Evolutionary conservation across 768 basidiomycete genomes (phyloP).

Genomic region (Phallus indusiatus): DNA sequence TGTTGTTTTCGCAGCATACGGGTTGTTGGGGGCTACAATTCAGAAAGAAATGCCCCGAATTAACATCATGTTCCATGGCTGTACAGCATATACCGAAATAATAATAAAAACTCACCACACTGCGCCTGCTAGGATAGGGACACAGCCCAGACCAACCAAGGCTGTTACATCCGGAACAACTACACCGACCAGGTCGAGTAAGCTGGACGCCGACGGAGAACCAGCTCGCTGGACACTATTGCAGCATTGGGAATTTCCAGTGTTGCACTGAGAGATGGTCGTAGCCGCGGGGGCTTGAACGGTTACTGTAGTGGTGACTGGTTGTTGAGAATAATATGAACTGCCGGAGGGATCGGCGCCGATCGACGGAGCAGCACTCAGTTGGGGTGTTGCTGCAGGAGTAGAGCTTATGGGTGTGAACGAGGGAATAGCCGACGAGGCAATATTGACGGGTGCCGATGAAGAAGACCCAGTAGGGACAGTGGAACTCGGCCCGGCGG

Average conservation of each 20-base stretch:
- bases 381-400: neutral
- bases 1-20: constrained; percentile 32
- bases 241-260: constrained; percentile 24
- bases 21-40: constrained; percentile 19
- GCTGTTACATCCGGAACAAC: constrained; percentile 14
- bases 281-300: neutral
- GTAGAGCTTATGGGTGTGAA: neutral
- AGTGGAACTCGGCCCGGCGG: neutral
- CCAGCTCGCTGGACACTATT: constrained; percentile 17
- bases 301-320: neutral
- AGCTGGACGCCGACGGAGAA: neutral
- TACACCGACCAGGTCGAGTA: constrained; percentile 23
- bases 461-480: neutral
- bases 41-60: too few species aligned
- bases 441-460: neutral
- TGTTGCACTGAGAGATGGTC: constrained; percentile 18
- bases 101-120: neutral
- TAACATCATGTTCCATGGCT: too few species aligned
- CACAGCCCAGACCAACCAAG: constrained; percentile 22
- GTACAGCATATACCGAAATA: neutral
- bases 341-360: neutral
- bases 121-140: constrained; percentile 15
- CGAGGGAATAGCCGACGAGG: neutral
- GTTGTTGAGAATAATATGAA: too few species aligned
- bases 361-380: neutral